Conservation (phyloP, 2,329 filamentous ascomycete species). For the Zarea fungicola region DNA sequence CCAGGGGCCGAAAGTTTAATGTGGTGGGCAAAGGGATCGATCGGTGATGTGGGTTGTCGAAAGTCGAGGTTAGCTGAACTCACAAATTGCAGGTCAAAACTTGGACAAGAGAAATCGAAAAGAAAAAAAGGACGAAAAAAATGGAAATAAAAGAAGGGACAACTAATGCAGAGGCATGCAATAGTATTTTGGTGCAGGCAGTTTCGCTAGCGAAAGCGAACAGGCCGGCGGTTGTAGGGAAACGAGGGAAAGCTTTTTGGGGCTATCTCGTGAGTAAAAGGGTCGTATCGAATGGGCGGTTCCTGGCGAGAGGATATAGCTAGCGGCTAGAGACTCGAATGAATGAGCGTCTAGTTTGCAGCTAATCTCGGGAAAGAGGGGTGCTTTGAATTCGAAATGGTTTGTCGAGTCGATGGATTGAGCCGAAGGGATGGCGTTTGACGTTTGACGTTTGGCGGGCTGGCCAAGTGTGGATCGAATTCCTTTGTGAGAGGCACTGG, state of each 20-base stretch:
- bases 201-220: constrained; percentile 9
- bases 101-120: constrained; percentile 15
- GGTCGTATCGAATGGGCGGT: constrained; percentile 1
- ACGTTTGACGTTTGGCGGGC: constrained; percentile 10
- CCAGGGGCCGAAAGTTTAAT: constrained; percentile 34
- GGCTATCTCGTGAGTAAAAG: constrained; percentile 3
- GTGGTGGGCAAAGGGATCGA: constrained; percentile 23
- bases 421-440: constrained; percentile 14
- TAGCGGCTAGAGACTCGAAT: constrained; percentile 1
- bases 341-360: constrained; percentile 6
- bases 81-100: constrained; percentile 33
- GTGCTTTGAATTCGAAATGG: constrained; percentile 1
- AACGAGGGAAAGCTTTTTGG: neutral
- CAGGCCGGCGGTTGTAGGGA: neutral
- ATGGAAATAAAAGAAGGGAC: neutral
- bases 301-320: constrained; percentile 1
- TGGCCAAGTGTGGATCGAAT: constrained; percentile 16
- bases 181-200: neutral
- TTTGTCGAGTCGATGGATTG: constrained; percentile 8
- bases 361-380: constrained; percentile 8
- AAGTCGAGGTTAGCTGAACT: constrained; percentile 38
- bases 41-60: constrained; percentile 18
- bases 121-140: constrained; percentile 14
- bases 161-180: constrained; percentile 12
- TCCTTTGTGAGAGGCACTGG: constrained; percentile 11